A percentile compares a stretch with the other conserved stretches of the same genome.
These are phyloP conservation scores for Fusarium sp. DNA, from an alignment of 2,329 filamentous ascomycete species.

Conservation along the genomic window DNA sequence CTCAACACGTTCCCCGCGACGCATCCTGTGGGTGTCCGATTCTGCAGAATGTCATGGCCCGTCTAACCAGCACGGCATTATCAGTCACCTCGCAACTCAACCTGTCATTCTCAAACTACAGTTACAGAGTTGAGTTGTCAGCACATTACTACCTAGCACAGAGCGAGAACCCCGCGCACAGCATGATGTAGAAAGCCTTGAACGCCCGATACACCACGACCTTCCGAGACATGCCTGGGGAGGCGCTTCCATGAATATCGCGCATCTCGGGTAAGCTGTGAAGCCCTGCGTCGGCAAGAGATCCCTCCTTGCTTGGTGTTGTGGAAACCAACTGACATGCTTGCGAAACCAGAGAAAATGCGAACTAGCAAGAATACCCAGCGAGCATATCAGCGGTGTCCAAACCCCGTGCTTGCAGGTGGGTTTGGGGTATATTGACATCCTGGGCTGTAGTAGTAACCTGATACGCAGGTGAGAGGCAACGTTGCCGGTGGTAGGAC, in stretches of 20 bases:
- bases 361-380: background rate
- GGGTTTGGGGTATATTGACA: background rate
- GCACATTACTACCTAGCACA: slow-evolving; percentile 1
- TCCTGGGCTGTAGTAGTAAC: background rate
- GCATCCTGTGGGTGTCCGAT: background rate
- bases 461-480: background rate
- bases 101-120: background rate
- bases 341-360: background rate
- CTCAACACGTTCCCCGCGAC: background rate
- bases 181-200: slow-evolving; percentile 21
- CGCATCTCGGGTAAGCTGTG: slow-evolving; percentile 27
- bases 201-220: slow-evolving; percentile 13
- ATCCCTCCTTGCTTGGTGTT: background rate
- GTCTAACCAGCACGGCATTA: background rate
- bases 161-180: background rate
- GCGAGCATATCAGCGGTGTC: background rate
- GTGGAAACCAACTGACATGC: slow-evolving; percentile 12
- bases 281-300: slow-evolving; percentile 6
- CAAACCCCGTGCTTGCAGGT: background rate
- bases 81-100: background rate
- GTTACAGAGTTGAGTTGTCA: background rate
- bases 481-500: slow-evolving; percentile 10
- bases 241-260: background rate
- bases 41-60: background rate
- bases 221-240: slow-evolving; percentile 15